Conservation (phyloP, 306 rosid species). For the Lathyrus sativus region DNA sequence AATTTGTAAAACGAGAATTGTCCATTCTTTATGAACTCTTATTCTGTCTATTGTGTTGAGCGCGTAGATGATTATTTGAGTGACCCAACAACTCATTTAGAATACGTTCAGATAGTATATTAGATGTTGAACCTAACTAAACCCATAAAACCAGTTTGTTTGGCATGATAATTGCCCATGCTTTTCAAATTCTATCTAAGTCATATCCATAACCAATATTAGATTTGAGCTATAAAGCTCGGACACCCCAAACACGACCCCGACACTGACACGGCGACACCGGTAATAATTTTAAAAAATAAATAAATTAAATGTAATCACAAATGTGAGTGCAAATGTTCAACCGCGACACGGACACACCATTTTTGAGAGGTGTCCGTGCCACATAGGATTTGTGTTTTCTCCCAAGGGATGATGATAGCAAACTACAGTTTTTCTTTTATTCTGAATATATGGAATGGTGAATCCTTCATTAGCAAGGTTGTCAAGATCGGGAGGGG, state of each 20-base stretch:
- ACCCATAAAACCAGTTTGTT: not conserved
- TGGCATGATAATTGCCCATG: not conserved
- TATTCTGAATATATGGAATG: slow-evolving; percentile 13
- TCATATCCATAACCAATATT: not conserved
- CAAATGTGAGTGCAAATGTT: too few species aligned
- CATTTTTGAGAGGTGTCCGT: too few species aligned
- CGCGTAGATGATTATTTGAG: too few species aligned
- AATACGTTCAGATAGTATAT: not conserved
- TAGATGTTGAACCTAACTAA: not conserved
- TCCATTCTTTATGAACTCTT: not conserved
- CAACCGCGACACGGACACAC: too few species aligned
- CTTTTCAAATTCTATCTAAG: not conserved
- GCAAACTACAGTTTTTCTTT: not conserved
- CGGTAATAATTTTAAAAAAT: too few species aligned
- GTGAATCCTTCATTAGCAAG: not conserved
- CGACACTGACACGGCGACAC: too few species aligned
- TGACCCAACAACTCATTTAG: not conserved
- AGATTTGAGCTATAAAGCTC: not conserved
- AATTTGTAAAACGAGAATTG: not conserved
- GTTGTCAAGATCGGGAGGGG: too few species aligned
- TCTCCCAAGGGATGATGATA: not conserved
- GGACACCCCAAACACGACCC: too few species aligned
- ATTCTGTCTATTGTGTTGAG: not conserved
- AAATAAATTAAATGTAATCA: too few species aligned
- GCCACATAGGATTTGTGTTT: too few species aligned